A percentile compares a stretch with the other conserved stretches of the same genome.
Conservation (phyloP, 306 rosid species). For the Cucurbita pepo region DNA sequence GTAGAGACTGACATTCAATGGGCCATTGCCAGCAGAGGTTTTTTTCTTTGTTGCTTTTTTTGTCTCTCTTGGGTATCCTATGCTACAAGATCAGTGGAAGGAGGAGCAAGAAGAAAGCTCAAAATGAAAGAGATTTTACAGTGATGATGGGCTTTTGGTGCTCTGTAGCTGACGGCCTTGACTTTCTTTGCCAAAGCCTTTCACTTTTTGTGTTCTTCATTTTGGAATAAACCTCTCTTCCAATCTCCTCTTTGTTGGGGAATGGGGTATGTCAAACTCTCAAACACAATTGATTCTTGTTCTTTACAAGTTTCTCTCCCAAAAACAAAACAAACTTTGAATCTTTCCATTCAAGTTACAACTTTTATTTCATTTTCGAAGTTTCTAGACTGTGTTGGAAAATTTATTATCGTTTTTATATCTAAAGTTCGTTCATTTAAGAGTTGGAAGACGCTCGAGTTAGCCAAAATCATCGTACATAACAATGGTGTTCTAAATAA, state of each 20-base stretch:
- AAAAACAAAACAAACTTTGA: no score
- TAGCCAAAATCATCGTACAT: no score
- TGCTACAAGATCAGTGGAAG: neutral
- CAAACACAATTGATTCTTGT: neutral
- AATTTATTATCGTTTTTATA: no score
- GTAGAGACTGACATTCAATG: conserved; percentile 36
- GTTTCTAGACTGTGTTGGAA: no score
- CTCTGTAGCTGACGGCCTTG: neutral
- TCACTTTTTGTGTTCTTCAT: neutral
- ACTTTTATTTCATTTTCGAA: no score
- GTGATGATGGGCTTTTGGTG: neutral
- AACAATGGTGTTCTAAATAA: no score
- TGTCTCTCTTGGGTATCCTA: neutral
- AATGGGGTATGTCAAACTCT: no score
- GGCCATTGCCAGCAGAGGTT: conserved; percentile 52
- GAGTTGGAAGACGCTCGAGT: no score
- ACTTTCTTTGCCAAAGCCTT: neutral
- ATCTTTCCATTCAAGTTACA: no score
- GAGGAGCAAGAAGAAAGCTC: neutral
- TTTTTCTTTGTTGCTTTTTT: neutral
- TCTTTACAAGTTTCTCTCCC: no score
- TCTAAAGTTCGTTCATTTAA: no score
- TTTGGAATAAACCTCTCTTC: neutral
- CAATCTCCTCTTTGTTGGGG: neutral
- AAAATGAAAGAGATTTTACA: neutral